A percentile compares a stretch with the other conserved stretches of the same genome.
Conservation (phyloP, 2,329 filamentous ascomycete genomes). For the Didymella glomerata region DNA sequence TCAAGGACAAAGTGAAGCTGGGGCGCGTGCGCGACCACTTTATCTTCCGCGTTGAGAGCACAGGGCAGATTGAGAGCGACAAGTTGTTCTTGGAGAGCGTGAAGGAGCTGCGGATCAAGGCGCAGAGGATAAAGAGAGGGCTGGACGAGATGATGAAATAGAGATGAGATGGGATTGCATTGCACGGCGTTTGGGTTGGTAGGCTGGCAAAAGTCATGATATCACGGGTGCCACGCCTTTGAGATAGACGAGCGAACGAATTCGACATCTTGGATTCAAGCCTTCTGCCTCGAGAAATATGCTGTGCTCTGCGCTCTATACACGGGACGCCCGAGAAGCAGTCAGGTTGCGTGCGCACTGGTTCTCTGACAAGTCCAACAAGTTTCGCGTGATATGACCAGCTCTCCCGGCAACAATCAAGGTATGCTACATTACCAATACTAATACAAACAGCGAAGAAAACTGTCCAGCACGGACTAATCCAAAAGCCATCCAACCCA, state of each 20-base stretch:
- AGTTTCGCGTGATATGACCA: not conserved
- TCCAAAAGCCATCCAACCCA: not conserved
- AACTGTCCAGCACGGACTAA: not conserved
- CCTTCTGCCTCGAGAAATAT: not conserved
- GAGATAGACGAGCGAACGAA: constrained; percentile 7
- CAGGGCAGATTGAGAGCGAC: constrained; percentile 93
- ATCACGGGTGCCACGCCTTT: constrained; percentile 16
- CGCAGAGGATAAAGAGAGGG: constrained; percentile 74
- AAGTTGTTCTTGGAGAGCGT: constrained; percentile 91
- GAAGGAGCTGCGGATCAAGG: constrained; percentile 85
- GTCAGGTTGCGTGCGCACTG: not conserved
- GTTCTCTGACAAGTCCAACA: not conserved
- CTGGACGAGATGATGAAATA: constrained; percentile 58
- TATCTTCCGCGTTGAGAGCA: constrained; percentile 94
- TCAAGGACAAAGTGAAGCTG: constrained; percentile 93
- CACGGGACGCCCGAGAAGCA: not conserved
- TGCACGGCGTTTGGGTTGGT: constrained; percentile 36
- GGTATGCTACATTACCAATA: constrained; percentile 2
- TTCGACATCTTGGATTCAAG: constrained; percentile 3
- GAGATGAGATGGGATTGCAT: constrained; percentile 26
- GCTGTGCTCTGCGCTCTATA: not conserved
- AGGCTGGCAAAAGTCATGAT: constrained; percentile 30
- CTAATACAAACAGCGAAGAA: constrained; percentile 13
- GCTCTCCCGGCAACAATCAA: not conserved
- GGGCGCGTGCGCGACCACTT: constrained; percentile 93